phyloP scores from a whole-genome alignment of 495 filamentous ascomycete species.

The Darksidea phi region DNA sequence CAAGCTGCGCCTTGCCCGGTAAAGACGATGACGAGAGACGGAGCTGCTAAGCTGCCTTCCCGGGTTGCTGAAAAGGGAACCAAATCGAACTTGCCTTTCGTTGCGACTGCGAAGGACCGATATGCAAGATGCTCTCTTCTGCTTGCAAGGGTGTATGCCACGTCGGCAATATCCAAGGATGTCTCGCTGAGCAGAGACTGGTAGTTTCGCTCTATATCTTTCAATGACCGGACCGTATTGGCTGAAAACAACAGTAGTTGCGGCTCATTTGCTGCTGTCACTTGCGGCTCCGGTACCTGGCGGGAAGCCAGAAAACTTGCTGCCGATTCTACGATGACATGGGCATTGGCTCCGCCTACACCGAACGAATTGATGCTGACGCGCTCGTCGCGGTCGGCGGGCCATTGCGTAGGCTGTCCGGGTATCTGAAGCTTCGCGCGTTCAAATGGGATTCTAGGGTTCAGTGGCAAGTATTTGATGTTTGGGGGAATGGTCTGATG shows the following conservation, averaged over 20 bases:
- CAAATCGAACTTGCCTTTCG: too few species aligned
- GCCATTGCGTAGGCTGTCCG: conserved; percentile 37
- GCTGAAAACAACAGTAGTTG: neutral
- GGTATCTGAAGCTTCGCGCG: conserved; percentile 23
- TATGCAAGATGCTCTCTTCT: neutral
- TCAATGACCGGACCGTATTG: neutral
- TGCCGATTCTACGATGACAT: conserved; percentile 14
- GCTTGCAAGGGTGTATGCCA: neutral
- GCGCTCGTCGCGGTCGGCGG: conserved; percentile 28
- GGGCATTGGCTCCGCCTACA: conserved; percentile 9
- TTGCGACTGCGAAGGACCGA: neutral
- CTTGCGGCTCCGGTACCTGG: too few species aligned
- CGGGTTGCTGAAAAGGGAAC: neutral
- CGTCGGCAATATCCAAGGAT: neutral
- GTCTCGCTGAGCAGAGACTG: neutral
- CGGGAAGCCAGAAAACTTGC: neutral
- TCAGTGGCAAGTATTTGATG: conserved; percentile 38
- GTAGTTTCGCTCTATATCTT: neutral
- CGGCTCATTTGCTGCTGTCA: neutral
- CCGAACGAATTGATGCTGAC: conserved; percentile 43
- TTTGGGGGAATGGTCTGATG: conserved; percentile 43
- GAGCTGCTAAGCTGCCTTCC: neutral
- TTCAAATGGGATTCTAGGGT: conserved; percentile 33
- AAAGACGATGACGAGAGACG: conserved; percentile 18
- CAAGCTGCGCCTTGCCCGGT: conserved; percentile 36